Base-by-base conservation (phyloP, 148 eudicot species). In the Fagopyrum esculentum region DNA sequence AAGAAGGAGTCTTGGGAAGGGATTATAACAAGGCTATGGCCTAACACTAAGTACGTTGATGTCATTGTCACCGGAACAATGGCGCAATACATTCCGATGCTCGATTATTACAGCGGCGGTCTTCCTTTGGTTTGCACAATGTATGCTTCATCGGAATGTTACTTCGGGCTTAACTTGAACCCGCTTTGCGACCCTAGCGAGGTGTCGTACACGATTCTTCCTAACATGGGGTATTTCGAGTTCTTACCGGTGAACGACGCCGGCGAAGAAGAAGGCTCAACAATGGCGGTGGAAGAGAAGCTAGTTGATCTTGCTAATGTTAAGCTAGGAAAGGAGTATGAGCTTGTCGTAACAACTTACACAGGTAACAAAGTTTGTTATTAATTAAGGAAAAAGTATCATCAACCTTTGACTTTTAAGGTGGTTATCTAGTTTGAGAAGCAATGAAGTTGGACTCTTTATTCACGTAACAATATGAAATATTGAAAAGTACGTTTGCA, bases 291-390 rank as follows among this genome's bases (percentile, higher is more conserved):
- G 16, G 75, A 81, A 9, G 81, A 77, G 26, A 76, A 82, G 64
- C 45, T 82, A 49, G 81, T 85, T 72, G 85, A 85, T 77, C 81
- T 85, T 35, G 85, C 76, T 54, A 80, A 85, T 76, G 87, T 85
- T 30, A 63, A 85, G 66, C 66, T 85, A 26, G 87, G 85, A n/a
- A 74, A 82, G 6, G 87, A 85, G 64, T 85, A 85, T 35, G 87
- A 85, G 83, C 83, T 85, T 71, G 83, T 82, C 17, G 73, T 85
- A 75, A 85, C 87, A 26, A 85, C 87, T 68, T 85, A 85, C 74
- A 79, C 87, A 5, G 88, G 88, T 84, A 69, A 75, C 13, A 15
- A 16, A 16, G 15, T 2, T 49, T 3, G 9, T 49, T 8, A 49
- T 54, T 54, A 49, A 49, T 55, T 55, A 13, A n/a, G 59, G 59